Base-by-base conservation (phyloP, 164 flowering plant species). In the Vitis rupestris region DNA sequence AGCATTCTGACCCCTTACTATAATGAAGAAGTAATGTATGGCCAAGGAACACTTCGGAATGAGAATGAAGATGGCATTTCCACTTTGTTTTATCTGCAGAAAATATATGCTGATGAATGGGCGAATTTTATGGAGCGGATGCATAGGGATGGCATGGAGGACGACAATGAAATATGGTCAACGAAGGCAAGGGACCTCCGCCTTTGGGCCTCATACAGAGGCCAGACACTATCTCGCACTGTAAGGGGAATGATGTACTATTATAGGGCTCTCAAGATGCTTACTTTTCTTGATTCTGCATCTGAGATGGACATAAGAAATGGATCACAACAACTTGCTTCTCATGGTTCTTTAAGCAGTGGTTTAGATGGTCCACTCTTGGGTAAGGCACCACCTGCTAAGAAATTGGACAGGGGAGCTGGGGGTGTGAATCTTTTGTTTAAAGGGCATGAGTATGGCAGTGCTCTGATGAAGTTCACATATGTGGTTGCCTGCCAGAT, bases 211-310 rank as follows among this genome's bases (percentile, higher is more conserved):
- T 93, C 99, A 2, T 82, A 91, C 72, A 84, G 99, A 68, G 99
- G 99, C 50, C 99, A 95, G 80, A 95, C 99, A 1, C 86, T 95
- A 10, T 82, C 97, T 31, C 91, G 99, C 31, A 93, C 99, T 12
- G 97, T 95, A 8, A 83, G 99, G 68, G 99, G 99, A 62, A 95
- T 95, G 98, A 95, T 95, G 98, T 95, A 95, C 70, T 88, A 95
- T 73, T 89, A 89, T 67, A 79, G 93, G 78, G 98, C 98, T 67
- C 87, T 95, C 2, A 82, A 89, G 80, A 90, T 89, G 92, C 92
- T 90, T 69, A 80, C 97, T 0, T 95, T 85, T 75, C 95, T 95
- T 47, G 99, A 95, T 82, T 76, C 86, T 53, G 98, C 99, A 49
- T 90, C 97, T 5, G 99, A 95, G 82, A 79, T 91, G 81, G 98